A percentile compares a stretch with the other conserved stretches of the same genome.
Conservation (phyloP, 306 rosid species). For the Gynostemma pentaphyllum region DNA sequence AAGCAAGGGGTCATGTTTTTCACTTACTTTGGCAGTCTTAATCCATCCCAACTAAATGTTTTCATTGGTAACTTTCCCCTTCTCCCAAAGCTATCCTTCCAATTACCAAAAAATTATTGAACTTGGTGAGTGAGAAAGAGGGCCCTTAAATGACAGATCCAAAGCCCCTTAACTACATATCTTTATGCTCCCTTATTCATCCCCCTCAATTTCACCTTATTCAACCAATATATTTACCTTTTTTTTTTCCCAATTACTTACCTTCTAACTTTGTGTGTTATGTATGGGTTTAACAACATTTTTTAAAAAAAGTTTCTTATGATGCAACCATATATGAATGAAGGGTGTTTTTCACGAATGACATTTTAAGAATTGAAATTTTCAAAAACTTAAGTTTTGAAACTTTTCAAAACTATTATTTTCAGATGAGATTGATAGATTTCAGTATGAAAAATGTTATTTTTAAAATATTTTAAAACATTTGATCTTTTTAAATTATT, state of each 20-base stretch:
- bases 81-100: conserved; percentile 24
- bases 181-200: conserved; percentile 10
- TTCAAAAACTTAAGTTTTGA: too few species aligned
- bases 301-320: too few species aligned
- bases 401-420: too few species aligned
- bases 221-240: neutral
- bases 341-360: too few species aligned
- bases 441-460: too few species aligned
- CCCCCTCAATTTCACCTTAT: neutral
- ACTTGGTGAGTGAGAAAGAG: neutral
- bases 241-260: neutral
- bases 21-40: conserved; percentile 30
- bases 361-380: too few species aligned
- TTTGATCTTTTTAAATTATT: too few species aligned
- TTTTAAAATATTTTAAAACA: too few species aligned
- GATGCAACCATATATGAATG: too few species aligned
- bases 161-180: neutral
- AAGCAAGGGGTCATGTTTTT: neutral
- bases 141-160: neutral
- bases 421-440: too few species aligned
- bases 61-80: conserved; percentile 33
- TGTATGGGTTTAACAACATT: too few species aligned
- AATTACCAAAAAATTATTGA: conserved; percentile 16
- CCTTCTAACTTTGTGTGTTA: neutral
- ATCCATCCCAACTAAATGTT: conserved; percentile 47